Evolutionary conservation across 768 basidiomycete genomes (phyloP).

Genomic region (Coprinopsis marcescibilis): DNA sequence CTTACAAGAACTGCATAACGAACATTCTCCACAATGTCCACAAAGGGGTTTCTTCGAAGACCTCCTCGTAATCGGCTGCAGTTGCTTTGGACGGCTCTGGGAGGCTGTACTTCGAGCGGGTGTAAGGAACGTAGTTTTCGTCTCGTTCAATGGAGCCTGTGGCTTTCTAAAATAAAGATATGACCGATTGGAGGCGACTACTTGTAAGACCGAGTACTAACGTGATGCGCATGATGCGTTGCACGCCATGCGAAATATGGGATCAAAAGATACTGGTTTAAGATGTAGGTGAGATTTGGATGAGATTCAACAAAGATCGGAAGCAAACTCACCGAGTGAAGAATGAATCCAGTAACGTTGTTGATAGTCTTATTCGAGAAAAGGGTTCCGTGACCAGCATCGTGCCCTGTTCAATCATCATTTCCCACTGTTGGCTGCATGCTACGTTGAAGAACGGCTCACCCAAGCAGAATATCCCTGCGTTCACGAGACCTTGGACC

Average conservation of each 20-base stretch:
- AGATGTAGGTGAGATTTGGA: conserved; percentile 11
- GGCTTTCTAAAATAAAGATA: conserved; percentile 35
- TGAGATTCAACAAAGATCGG: not conserved
- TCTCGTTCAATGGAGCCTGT: conserved; percentile 73
- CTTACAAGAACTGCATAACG: conserved; percentile 42
- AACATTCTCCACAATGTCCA: conserved; percentile 37
- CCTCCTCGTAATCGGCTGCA: conserved; percentile 38
- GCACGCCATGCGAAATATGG: conserved; percentile 65
- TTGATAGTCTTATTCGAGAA: conserved; percentile 31
- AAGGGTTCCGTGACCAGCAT: conserved; percentile 40
- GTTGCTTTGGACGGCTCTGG: conserved; percentile 33
- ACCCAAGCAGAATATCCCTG: conserved; percentile 52
- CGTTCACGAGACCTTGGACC: conserved; percentile 45
- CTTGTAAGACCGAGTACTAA: conserved; percentile 17
- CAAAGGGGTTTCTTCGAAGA: conserved; percentile 49
- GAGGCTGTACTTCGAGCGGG: conserved; percentile 33
- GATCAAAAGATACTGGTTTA: conserved; percentile 44
- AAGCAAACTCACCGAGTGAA: conserved; percentile 34
- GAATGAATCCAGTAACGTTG: conserved; percentile 42
- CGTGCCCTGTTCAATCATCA: conserved; percentile 28
- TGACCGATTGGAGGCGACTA: not conserved
- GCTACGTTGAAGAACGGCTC: conserved; percentile 3
- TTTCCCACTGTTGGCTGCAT: not conserved
- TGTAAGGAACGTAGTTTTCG: conserved; percentile 64
- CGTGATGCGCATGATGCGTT: conserved; percentile 67